A percentile compares a stretch with the other conserved stretches of the same genome.
Conservation (phyloP, 1,139 yeast genomes). For the Blastobotrys arbuscula region DNA sequence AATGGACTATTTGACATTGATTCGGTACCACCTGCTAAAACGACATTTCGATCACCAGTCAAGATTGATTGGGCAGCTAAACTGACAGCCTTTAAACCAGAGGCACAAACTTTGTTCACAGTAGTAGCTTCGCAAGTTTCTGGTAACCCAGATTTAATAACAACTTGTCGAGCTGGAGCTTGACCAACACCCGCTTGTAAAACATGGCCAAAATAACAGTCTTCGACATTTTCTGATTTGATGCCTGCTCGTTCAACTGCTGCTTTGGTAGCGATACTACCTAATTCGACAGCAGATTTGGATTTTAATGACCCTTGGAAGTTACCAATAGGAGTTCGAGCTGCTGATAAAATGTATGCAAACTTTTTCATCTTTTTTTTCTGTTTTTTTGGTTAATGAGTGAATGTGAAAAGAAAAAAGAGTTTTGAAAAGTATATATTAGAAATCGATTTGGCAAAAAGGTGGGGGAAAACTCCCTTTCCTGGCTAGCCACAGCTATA, state of each 20-base stretch:
- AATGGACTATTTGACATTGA: conserved; percentile 58
- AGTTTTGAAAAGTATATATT: not conserved
- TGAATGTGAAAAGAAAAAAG: not conserved
- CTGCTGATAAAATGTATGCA: conserved; percentile 46
- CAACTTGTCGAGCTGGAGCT: conserved; percentile 62
- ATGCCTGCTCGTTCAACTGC: conserved; percentile 52
- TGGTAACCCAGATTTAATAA: conserved; percentile 53
- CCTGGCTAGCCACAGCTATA: no score
- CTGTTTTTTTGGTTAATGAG: not conserved
- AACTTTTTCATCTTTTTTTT: conserved; percentile 1
- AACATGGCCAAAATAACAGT: conserved; percentile 53
- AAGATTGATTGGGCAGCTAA: conserved; percentile 52
- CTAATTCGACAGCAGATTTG: conserved; percentile 48
- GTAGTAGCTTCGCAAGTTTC: conserved; percentile 51
- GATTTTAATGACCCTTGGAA: conserved; percentile 51
- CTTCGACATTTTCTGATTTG: conserved; percentile 47
- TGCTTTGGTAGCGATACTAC: conserved; percentile 50
- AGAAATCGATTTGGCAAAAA: not conserved
- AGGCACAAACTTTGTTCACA: conserved; percentile 58
- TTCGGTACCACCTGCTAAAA: conserved; percentile 60
- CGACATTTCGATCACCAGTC: conserved; percentile 49
- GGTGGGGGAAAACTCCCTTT: not conserved
- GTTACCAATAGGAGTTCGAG: conserved; percentile 57
- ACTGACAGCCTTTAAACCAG: conserved; percentile 53
- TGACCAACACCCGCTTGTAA: conserved; percentile 57